These are phyloP conservation scores for Thymus mandschuricus DNA, from an alignment of 257 asterid species.

Conservation along the genomic window DNA sequence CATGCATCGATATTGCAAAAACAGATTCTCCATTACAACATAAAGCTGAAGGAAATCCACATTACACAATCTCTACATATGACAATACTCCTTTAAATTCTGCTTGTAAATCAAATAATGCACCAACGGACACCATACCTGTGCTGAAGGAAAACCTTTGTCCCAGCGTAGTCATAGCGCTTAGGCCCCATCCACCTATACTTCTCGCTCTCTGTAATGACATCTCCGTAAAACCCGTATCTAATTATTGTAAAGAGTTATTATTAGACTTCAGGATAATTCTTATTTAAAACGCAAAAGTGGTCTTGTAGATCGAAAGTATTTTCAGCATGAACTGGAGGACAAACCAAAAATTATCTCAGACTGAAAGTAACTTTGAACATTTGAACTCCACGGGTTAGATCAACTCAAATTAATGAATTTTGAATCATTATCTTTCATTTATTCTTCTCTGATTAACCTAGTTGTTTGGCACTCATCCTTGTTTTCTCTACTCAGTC, in stretches of 20 bases:
- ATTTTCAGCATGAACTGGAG: constrained; percentile 18
- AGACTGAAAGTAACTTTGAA: background rate
- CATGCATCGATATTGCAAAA: background rate
- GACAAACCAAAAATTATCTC: constrained; percentile 12
- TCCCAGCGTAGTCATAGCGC: constrained; percentile 93
- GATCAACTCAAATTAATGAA: constrained; percentile 10
- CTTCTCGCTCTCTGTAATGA: constrained; percentile 93
- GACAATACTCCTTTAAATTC: constrained; percentile 9
- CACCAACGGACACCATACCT: constrained; percentile 53
- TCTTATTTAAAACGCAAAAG: constrained; percentile 5
- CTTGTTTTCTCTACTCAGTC: background rate
- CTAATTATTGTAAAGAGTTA: constrained; percentile 43
- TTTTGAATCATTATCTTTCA: background rate
- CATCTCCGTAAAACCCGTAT: constrained; percentile 99
- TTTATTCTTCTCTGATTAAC: background rate
- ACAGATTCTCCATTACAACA: background rate
- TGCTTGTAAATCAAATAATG: constrained; percentile 12
- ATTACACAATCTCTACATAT: background rate
- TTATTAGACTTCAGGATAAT: constrained; percentile 11
- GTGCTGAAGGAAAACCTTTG: constrained; percentile 97
- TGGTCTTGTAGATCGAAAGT: background rate
- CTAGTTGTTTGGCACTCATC: background rate
- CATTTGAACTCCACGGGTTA: background rate
- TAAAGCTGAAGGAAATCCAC: constrained; percentile 19
- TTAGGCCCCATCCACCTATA: constrained; percentile 99